Conservation (phyloP, 2,329 filamentous ascomycete genomes). For the Aspergillus luchuensis region DNA sequence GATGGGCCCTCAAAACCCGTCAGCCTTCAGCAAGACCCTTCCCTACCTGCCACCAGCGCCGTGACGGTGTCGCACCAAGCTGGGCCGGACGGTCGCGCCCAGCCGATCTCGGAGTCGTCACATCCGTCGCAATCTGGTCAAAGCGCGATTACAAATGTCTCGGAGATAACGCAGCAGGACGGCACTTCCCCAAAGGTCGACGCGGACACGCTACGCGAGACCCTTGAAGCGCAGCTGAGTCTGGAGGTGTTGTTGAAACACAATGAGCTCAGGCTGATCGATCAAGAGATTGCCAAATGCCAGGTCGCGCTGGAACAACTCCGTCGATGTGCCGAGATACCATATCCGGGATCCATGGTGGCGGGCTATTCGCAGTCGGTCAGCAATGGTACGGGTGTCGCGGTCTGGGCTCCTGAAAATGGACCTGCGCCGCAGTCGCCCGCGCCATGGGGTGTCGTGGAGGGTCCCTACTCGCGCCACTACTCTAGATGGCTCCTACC, state of each 20-base stretch:
- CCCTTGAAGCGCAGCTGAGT: constrained; percentile 83
- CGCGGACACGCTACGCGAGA: constrained; percentile 62
- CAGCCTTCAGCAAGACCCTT: constrained; percentile 9
- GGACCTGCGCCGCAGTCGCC: constrained; percentile 73
- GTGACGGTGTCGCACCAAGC: constrained; percentile 15
- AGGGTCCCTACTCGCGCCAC: constrained; percentile 91
- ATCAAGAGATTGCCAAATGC: constrained; percentile 95
- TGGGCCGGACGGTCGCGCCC: constrained; percentile 15
- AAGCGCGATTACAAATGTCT: constrained; percentile 10
- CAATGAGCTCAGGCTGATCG: constrained; percentile 87
- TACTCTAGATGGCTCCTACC: constrained; percentile 95
- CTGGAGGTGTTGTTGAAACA: constrained; percentile 93
- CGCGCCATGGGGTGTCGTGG: constrained; percentile 83
- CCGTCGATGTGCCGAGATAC: constrained; percentile 86
- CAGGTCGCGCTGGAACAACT: constrained; percentile 92
- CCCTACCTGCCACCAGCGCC: constrained; percentile 17
- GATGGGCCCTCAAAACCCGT: constrained; percentile 18
- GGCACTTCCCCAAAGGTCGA: constrained; percentile 30
- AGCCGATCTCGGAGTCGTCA: constrained; percentile 4
- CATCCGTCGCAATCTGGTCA: constrained; percentile 4
- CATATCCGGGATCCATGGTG: constrained; percentile 73
- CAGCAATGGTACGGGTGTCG: constrained; percentile 72
- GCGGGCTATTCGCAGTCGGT: constrained; percentile 64
- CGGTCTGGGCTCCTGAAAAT: constrained; percentile 63
- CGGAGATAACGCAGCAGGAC: constrained; percentile 21